Evolutionary conservation across 2,329 filamentous ascomycete genomes (phyloP).

Genomic region (Neospermospora avenae): DNA sequence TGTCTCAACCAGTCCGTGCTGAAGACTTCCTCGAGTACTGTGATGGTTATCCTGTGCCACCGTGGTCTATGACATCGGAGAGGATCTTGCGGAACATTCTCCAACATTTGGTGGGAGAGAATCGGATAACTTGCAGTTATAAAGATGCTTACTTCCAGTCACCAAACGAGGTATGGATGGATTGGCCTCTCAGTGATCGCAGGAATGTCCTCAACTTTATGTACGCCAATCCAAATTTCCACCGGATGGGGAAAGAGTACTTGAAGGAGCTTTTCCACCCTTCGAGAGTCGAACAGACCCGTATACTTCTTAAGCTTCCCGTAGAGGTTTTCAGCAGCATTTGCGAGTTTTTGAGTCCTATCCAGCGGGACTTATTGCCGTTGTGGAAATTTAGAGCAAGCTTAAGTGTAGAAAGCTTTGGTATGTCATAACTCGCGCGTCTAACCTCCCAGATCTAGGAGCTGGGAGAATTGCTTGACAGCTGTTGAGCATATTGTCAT

Average conservation of each 20-base stretch:
- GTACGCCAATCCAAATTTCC: background rate
- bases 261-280: background rate
- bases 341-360: conserved; percentile 41
- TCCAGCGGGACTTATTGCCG: background rate
- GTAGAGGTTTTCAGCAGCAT: background rate
- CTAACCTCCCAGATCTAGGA: no score
- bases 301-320: background rate
- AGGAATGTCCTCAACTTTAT: background rate
- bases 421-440: no score
- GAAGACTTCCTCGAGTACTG: background rate
- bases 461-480: no score
- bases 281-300: background rate
- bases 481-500: no score
- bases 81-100: background rate
- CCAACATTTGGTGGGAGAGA: background rate
- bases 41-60: background rate
- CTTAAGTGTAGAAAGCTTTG: conserved; percentile 17
- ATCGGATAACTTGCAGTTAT: background rate
- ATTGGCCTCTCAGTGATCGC: background rate
- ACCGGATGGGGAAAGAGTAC: background rate
- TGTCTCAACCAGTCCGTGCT: background rate
- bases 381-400: conserved; percentile 8
- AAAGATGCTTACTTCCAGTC: background rate
- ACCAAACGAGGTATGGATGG: background rate
- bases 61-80: background rate